A percentile compares a stretch with the other conserved stretches of the same genome.
Conservation (phyloP, 331 rosid genomes). For the Stylosanthes scabra region DNA sequence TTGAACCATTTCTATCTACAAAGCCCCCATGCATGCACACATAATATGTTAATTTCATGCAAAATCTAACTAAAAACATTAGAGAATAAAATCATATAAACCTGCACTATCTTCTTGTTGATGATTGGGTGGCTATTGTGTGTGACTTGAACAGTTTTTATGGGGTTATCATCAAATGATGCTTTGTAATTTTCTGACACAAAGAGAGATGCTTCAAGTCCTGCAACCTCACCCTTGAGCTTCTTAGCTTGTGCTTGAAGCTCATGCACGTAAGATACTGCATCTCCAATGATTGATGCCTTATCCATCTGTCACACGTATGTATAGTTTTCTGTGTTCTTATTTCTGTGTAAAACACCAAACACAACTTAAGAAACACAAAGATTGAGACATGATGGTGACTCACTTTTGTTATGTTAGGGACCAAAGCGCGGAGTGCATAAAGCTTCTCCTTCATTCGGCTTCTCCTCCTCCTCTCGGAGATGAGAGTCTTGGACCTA, state of each 20-base stretch:
- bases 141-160: slow-evolving; percentile 39
- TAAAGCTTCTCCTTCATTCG: slow-evolving; percentile 94
- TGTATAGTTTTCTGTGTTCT: not conserved
- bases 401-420: slow-evolving; percentile 84
- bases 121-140: slow-evolving; percentile 32
- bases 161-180: slow-evolving; percentile 40
- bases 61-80: not conserved
- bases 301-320: slow-evolving; percentile 78
- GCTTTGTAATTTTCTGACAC: slow-evolving; percentile 52
- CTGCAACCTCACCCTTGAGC: slow-evolving; percentile 70
- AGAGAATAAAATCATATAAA: slow-evolving; percentile 23
- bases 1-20: slow-evolving; percentile 81
- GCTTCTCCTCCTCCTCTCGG: slow-evolving; percentile 80
- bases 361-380: not conserved
- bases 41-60: not conserved
- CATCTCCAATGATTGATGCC: slow-evolving; percentile 94
- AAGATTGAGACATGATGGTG: not conserved
- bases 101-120: slow-evolving; percentile 72
- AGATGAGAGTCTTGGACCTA: slow-evolving; percentile 75
- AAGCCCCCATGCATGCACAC: not conserved
- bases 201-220: slow-evolving; percentile 66
- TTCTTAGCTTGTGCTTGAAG: slow-evolving; percentile 76
- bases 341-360: not conserved
- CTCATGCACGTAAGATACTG: slow-evolving; percentile 70
- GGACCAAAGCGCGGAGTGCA: slow-evolving; percentile 86